Evolutionary conservation across 148 eudicot genomes (phyloP).

Genomic region (Persicaria tinctoria): DNA sequence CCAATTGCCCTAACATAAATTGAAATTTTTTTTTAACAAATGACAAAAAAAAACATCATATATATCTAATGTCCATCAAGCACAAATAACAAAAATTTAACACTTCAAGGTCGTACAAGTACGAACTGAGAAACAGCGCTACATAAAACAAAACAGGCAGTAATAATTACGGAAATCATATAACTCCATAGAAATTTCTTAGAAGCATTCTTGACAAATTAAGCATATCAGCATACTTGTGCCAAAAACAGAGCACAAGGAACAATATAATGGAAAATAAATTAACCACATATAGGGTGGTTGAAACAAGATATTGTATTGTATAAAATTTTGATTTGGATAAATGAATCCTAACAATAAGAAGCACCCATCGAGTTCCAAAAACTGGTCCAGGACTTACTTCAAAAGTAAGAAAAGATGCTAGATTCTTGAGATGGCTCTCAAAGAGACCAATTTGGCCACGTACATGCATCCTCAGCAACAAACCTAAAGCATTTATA

Average conservation of each 20-base stretch:
- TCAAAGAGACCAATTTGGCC: conserved; percentile 41
- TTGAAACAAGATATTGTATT: background rate
- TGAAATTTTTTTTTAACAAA: no score
- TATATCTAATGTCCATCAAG: background rate
- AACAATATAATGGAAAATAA: background rate
- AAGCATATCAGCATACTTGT: background rate
- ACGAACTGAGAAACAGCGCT: background rate
- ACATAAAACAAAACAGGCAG: background rate
- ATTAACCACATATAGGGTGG: background rate
- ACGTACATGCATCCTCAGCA: conserved; percentile 56
- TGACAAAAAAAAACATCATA: background rate
- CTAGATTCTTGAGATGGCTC: conserved; percentile 55
- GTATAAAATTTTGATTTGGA: background rate
- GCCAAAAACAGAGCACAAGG: background rate
- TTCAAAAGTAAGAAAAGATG: conserved; percentile 43
- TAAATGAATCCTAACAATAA: background rate
- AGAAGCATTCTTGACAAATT: background rate
- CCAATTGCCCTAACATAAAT: conserved; percentile 46
- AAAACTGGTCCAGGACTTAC: conserved; percentile 30
- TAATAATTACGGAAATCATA: background rate
- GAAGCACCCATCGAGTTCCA: no score
- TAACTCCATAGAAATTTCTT: background rate
- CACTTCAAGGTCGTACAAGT: background rate
- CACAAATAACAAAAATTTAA: background rate
- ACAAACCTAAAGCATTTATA: conserved; percentile 69